phyloP scores from a whole-genome alignment of 768 basidiomycete genomes.

The Naganishia randhawae region DNA sequence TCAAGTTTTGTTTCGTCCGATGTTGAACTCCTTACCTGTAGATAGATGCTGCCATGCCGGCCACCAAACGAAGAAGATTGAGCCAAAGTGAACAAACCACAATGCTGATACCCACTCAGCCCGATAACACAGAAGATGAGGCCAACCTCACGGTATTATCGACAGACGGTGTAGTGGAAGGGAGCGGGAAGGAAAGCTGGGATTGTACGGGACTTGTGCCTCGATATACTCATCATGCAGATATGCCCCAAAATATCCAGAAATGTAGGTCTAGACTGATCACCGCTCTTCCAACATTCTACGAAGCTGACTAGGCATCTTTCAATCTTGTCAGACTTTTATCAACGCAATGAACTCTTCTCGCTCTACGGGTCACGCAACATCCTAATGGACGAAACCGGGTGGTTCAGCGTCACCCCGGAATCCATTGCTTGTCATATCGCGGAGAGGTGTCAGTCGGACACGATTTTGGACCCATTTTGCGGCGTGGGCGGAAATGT shows the following conservation, averaged over 20 bases:
- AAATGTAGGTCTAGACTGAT: slow-evolving; percentile 64
- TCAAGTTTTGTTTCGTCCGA: background rate
- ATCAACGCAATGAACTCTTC: slow-evolving; percentile 76
- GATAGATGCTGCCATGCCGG: background rate
- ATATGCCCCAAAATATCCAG: slow-evolving; percentile 72
- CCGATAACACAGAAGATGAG: background rate
- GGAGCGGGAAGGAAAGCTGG: slow-evolving; percentile 34
- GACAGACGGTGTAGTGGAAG: background rate
- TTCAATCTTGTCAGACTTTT: slow-evolving; percentile 6
- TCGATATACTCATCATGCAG: slow-evolving; percentile 56
- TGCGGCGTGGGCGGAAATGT: slow-evolving; percentile 97
- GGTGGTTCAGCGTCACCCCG: slow-evolving; percentile 98
- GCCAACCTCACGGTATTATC: background rate
- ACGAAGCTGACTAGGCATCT: background rate
- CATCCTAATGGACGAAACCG: slow-evolving; percentile 78
- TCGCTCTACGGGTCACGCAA: slow-evolving; percentile 70
- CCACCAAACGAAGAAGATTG: slow-evolving; percentile 12
- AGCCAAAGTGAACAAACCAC: background rate
- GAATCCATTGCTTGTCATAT: slow-evolving; percentile 88
- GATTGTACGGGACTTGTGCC: slow-evolving; percentile 73
- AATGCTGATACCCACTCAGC: slow-evolving; percentile 1
- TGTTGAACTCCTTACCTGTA: background rate
- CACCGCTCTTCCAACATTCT: background rate
- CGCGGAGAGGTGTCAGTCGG: slow-evolving; percentile 70
- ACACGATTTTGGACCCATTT: slow-evolving; percentile 66